Percentiles rank a stretch among this genome's conserved stretches.
Conservation (phyloP, 2,329 filamentous ascomycete species). For the Emydomyces testavorans region DNA sequence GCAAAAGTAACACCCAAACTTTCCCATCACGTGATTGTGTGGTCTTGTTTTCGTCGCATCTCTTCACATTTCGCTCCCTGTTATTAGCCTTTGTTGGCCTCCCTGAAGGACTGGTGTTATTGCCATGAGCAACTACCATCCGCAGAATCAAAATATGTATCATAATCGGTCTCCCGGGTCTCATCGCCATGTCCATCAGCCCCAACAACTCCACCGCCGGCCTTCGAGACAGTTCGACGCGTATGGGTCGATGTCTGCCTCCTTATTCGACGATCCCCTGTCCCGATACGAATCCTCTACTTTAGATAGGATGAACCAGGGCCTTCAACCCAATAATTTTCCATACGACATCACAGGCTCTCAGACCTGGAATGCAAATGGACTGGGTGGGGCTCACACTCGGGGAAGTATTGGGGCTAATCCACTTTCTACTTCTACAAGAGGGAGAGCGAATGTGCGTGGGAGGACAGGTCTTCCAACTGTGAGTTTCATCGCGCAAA, state of each 20-base stretch:
- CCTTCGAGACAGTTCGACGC: conserved; percentile 68
- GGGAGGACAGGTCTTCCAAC: conserved; percentile 55
- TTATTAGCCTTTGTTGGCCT: conserved; percentile 20
- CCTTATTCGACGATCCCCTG: conserved; percentile 61
- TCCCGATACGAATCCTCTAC: conserved; percentile 45
- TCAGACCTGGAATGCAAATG: conserved; percentile 71
- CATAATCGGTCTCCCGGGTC: conserved; percentile 67
- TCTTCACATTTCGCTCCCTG: conserved; percentile 6
- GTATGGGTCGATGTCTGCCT: conserved; percentile 54
- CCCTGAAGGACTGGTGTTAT: conserved; percentile 19
- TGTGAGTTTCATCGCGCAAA: conserved; percentile 44
- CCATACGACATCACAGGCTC: conserved; percentile 56
- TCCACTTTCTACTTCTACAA: conserved; percentile 35
- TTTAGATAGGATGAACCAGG: conserved; percentile 48
- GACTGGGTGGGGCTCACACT: conserved; percentile 54
- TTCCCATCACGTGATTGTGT: background rate
- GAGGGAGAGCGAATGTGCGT: conserved; percentile 46
- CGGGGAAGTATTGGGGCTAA: conserved; percentile 50
- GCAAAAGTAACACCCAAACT: background rate
- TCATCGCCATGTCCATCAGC: conserved; percentile 50
- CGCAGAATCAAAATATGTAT: conserved; percentile 42
- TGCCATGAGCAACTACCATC: conserved; percentile 26
- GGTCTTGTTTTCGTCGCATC: conserved; percentile 7
- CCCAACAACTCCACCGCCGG: conserved; percentile 56
- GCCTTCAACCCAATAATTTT: conserved; percentile 48